These are phyloP conservation scores for Furcasterigmium sp. DNA, from an alignment of 2,329 filamentous ascomycete species.

Conservation along the genomic window DNA sequence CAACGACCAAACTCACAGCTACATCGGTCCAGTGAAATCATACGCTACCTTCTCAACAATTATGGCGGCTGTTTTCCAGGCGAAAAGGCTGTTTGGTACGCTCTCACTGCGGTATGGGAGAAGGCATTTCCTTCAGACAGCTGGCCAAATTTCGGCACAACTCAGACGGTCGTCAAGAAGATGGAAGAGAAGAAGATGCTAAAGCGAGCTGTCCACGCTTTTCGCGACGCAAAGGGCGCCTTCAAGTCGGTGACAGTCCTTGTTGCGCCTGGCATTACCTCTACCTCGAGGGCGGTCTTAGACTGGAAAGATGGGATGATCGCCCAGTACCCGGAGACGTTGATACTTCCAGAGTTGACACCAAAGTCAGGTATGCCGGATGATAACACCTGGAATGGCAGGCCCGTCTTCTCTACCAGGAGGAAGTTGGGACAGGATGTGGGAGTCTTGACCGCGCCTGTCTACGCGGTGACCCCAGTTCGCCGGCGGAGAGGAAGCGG, in stretches of 20 bases:
- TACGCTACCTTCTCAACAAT: constrained; percentile 32
- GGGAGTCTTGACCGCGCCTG: constrained; percentile 43
- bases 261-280: constrained; percentile 33
- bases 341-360: constrained; percentile 31
- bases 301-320: constrained; percentile 40
- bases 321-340: constrained; percentile 34
- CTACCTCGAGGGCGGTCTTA: constrained; percentile 34
- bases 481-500: constrained; percentile 5
- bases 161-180: constrained; percentile 29
- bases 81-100: constrained; percentile 43
- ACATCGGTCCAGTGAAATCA: constrained; percentile 31
- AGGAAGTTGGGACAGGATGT: constrained; percentile 33
- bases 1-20: constrained; percentile 6
- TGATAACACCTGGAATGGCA: constrained; percentile 9
- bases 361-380: constrained; percentile 16
- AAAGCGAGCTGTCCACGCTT: constrained; percentile 38
- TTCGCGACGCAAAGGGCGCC: constrained; percentile 32
- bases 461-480: constrained; percentile 30
- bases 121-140: constrained; percentile 31
- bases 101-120: constrained; percentile 38
- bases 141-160: constrained; percentile 33
- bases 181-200: constrained; percentile 28
- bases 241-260: constrained; percentile 40
- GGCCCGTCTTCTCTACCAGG: constrained; percentile 12
- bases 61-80: constrained; percentile 45